Conservation (phyloP, 2,329 filamentous ascomycete genomes). For the Ceratocystis alfenasii region DNA sequence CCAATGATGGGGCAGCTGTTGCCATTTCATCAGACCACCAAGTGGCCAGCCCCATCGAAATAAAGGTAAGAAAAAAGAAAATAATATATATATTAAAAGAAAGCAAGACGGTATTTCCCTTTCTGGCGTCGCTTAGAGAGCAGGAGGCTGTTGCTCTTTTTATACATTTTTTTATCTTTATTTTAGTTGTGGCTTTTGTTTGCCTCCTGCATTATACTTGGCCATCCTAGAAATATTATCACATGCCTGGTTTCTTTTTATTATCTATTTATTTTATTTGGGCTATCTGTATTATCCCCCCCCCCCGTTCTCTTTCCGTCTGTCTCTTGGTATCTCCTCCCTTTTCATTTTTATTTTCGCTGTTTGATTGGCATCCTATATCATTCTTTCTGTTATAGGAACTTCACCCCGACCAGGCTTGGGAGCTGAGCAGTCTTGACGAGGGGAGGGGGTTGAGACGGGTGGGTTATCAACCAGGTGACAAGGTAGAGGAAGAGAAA, state of each 20-base stretch:
- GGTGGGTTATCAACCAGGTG: background rate
- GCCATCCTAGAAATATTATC: background rate
- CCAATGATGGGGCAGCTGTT: background rate
- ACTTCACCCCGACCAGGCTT: background rate
- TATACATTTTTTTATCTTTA: background rate
- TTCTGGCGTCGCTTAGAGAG: slow-evolving; percentile 1
- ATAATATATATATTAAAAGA: background rate
- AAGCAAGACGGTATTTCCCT: background rate
- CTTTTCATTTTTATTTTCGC: background rate
- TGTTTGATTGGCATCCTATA: slow-evolving; percentile 6
- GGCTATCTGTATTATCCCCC: no score
- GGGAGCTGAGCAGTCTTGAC: slow-evolving; percentile 8
- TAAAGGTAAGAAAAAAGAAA: background rate
- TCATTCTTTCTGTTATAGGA: background rate
- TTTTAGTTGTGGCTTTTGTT: background rate
- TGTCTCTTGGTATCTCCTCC: background rate
- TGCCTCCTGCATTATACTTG: background rate
- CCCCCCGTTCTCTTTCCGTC: background rate
- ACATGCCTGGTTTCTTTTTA: background rate
- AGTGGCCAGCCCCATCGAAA: background rate
- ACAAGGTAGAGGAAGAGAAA: background rate
- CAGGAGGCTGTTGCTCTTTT: background rate
- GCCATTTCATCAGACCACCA: slow-evolving; percentile 4
- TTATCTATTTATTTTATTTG: no score
- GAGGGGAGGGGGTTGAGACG: background rate